Evolutionary conservation across 805 yeast genomes (phyloP), one percentile per base, ranked within the genome.

Genomic region (Hanseniaspora occidentalis): DNA sequence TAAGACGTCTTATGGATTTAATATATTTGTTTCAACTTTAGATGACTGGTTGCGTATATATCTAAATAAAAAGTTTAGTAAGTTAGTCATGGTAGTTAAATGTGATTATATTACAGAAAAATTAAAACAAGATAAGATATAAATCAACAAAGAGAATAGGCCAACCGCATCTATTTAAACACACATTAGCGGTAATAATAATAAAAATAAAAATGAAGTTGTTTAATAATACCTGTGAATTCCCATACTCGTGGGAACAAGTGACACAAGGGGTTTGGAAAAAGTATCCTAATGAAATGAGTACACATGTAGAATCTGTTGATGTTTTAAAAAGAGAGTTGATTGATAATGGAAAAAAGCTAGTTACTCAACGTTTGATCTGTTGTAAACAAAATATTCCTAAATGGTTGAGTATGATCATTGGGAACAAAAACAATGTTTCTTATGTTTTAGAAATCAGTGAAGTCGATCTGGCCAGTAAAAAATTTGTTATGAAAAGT

Each of bases 181-280:
- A 18, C 4, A 17, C 23, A 7, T 33, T 10, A 35, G 22, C 37
- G 37, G 37, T 23, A 6, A 35, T 23, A 37, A 26, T 11, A 13
- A 31, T 14, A 31, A 31, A 6, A 10, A 20, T 19, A 19, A 20
- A 11, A 37, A 89, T 89, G 98, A 84, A 80, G 59, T 66, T 89
- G 36, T 88, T 85, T 56, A 75, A 74, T 33, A 71, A 82, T 31
- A 60, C 68, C 16, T 89, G 82, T 57, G 66, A 62, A 33, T 89
- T 85, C 58, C 65, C 75, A 41, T 88, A 92, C 54, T 75, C 94
- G 0, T 89, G 97, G 96, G 94, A 82, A 20, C 85, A 82, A 50
- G 95, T 89, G 20, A 81, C 95, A 1, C 86, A 94, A 1, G 96
- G 97, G 39, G 86, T 88, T 61, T 89, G 98, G 98, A 77, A 74